Evolutionary conservation across 768 basidiomycete genomes (phyloP), one percentile per base, ranked within the genome.

Genomic region (Gelatoporia subvermispora): DNA sequence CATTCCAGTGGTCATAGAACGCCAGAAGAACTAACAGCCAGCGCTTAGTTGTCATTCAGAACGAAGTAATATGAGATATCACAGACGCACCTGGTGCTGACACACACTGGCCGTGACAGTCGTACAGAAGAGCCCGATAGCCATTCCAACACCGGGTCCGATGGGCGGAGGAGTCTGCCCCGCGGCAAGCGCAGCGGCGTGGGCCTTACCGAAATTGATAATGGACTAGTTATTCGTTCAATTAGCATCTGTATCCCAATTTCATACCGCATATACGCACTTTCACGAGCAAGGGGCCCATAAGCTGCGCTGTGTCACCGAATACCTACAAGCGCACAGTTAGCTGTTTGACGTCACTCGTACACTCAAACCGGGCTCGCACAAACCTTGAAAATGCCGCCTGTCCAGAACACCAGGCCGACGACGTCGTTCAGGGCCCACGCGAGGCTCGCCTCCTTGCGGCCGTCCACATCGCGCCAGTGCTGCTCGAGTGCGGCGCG

Each of bases 1-100:
- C 3, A 84, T 75, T 21, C 88, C 87, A 0, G 79, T 77, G 21
- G 71, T 66, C 78, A 85, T 85, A 4, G 81, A 79, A 37, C 80
- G 72, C 74, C 81, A 82, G 70, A 88, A 87, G 67, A 84, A 88
- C 75, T 82, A 41, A 17, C 13, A 1, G 16, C 38, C 10, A 48
- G 31, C n/a, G 17, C 3, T 2, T 34, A 35, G 15, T n/a, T 31
- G 22, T n/a, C 21, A 41, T 3, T 10, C 31, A 16, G 34, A 16
- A 21, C n/a, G 36, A 47, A 38, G 21, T 50, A 52, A 64, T 45
- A 16, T 50, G 20, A 20, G 0, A 23, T 7, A 43, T 47, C 43
- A 57, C 52, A n/a, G 58, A 57, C 55, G 54, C 54, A 77, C 82
- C 71, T 85, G 84, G 59, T 89, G 82, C 43, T 81, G 74, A 41